Percentiles rank a stretch among this genome's conserved stretches.
phyloP scores from a whole-genome alignment of 2,329 filamentous ascomycete species.

The Immersiporthe knoxdaviesiana region DNA sequence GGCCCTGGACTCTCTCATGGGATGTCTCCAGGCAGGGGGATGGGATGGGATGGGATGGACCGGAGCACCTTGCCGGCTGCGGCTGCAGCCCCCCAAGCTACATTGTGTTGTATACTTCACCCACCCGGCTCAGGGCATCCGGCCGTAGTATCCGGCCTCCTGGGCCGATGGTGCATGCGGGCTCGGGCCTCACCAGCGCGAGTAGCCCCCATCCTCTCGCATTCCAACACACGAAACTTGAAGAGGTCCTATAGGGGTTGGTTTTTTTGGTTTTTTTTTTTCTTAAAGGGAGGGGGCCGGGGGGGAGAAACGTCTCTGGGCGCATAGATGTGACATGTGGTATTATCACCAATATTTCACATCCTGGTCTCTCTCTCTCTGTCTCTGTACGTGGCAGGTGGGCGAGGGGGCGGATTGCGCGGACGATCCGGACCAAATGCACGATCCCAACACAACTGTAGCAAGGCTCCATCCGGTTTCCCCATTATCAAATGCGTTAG shows the following conservation, averaged over 20 bases:
- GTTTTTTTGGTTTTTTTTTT: no score
- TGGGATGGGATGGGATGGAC: no score
- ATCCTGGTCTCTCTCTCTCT: no score
- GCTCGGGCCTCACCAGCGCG: constrained; percentile 4
- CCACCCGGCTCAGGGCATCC: constrained; percentile 2
- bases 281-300: no score
- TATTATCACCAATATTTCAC: background rate
- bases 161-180: constrained; percentile 13
- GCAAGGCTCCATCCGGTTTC: background rate
- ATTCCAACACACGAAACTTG: background rate
- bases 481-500: constrained; percentile 18
- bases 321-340: background rate
- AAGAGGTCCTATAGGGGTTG: background rate
- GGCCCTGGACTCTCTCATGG: no score
- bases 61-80: constrained; percentile 13
- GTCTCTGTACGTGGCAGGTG: constrained; percentile 1
- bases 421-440: background rate
- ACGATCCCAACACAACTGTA: background rate
- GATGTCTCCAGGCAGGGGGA: background rate
- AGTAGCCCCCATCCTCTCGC: background rate
- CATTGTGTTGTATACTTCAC: background rate
- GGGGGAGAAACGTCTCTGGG: background rate
- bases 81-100: constrained; percentile 10
- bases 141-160: constrained; percentile 11
- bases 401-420: background rate